Conservation (phyloP, 1,284 basidiomycete genomes). For the Sanghuangporus baumii region DNA sequence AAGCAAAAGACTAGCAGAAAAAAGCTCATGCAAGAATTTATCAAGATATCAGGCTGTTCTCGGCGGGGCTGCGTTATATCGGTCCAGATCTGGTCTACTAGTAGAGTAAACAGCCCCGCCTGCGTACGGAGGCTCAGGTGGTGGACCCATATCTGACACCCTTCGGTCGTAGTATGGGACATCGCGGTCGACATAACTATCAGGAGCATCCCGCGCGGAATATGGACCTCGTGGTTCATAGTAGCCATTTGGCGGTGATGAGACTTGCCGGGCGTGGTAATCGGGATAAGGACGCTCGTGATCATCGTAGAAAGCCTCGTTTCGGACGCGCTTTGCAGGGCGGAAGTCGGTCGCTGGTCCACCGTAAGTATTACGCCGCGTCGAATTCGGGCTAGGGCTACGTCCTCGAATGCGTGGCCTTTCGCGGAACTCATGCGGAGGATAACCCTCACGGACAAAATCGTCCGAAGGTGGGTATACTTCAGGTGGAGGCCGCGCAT, state of each 20-base stretch:
- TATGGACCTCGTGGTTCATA: conserved; percentile 4
- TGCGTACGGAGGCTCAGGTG: conserved; percentile 8
- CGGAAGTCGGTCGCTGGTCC: conserved; percentile 4
- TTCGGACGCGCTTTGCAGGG: conserved; percentile 14
- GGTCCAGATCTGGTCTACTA: conserved; percentile 14
- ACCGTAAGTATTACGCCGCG: conserved; percentile 1
- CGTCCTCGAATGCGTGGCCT: conserved; percentile 7
- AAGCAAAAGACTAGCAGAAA: neutral
- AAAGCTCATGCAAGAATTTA: neutral
- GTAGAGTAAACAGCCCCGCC: conserved; percentile 13
- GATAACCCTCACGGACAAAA: conserved; percentile 13
- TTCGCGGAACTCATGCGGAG: conserved; percentile 9
- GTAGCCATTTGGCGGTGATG: conserved; percentile 11
- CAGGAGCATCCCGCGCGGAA: neutral
- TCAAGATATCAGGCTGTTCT: conserved; percentile 12
- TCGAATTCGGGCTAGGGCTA: conserved; percentile 13
- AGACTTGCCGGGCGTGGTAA: neutral
- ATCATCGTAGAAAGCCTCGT: conserved; percentile 14
- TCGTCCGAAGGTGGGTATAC: conserved; percentile 7
- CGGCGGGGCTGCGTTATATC: conserved; percentile 13
- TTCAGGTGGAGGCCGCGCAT: conserved; percentile 8
- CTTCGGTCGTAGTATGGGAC: conserved; percentile 15
- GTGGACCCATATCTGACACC: conserved; percentile 5
- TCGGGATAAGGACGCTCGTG: conserved; percentile 5
- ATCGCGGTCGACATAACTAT: conserved; percentile 3